Conservation (phyloP, 805 yeast species). For the Sugiyamaella boreocaroliniensis region DNA sequence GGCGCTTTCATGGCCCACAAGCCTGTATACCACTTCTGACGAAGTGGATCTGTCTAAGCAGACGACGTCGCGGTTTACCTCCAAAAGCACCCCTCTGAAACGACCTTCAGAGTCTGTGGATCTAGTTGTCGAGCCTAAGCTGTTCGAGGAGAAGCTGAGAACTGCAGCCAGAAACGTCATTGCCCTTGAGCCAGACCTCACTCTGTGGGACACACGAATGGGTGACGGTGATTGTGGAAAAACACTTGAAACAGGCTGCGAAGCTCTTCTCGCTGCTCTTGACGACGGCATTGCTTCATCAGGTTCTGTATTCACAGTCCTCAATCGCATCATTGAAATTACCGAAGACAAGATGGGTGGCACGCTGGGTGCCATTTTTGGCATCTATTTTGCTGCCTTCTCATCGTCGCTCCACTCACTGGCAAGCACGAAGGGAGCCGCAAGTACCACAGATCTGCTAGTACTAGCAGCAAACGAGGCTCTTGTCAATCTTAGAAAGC, state of each 20-base stretch:
- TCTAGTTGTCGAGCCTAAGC: slow-evolving; percentile 21
- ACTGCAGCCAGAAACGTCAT: slow-evolving; percentile 34
- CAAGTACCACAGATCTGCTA: slow-evolving; percentile 17
- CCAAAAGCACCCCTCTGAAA: slow-evolving; percentile 18
- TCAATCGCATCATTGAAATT: slow-evolving; percentile 64
- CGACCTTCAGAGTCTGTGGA: slow-evolving; percentile 10
- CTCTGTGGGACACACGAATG: slow-evolving; percentile 74
- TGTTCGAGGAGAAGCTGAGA: slow-evolving; percentile 26
- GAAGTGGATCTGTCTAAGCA: slow-evolving; percentile 17
- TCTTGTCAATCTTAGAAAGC: slow-evolving; percentile 62
- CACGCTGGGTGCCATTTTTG: slow-evolving; percentile 86
- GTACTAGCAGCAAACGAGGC: slow-evolving; percentile 40
- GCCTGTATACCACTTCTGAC: slow-evolving; percentile 30
- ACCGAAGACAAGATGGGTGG: slow-evolving; percentile 92
- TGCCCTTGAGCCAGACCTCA: slow-evolving; percentile 69
- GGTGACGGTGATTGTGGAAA: slow-evolving; percentile 98
- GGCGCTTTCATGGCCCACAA: slow-evolving; percentile 72
- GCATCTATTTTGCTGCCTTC: slow-evolving; percentile 73
- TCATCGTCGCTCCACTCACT: slow-evolving; percentile 34
- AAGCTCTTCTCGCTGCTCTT: slow-evolving; percentile 53
- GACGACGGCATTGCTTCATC: slow-evolving; percentile 28
- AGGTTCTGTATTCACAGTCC: slow-evolving; percentile 41
- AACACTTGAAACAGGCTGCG: slow-evolving; percentile 73
- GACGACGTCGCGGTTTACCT: background rate
- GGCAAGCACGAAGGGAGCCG: slow-evolving; percentile 9